Evolutionary conservation across 2,329 filamentous ascomycete species (phyloP), one percentile per base, ranked within the genome.

Genomic region (Penicillium sp.): DNA sequence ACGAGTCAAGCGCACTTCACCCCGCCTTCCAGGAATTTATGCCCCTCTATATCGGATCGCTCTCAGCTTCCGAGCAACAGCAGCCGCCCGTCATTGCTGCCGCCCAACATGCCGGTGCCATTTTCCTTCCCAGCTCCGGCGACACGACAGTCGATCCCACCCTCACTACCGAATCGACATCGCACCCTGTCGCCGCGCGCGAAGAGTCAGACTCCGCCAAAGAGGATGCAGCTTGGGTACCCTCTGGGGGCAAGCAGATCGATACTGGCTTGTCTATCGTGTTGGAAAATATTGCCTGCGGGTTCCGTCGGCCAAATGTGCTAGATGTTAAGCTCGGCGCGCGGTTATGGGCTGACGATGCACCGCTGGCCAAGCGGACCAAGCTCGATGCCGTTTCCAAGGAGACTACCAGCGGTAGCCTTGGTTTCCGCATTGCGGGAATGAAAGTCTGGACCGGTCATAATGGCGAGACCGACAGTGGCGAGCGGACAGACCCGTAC

Each of bases 281-380:
- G 11, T 76, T 97, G 25, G 87, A 91, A 65, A 96, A 96, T 66
- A 81, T 88, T 6, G 84, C 89, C 0, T 80, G 81, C 56, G 89
- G 89, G 0, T 97, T 91, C 75, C 81, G 80, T 62, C 80, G 82
- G 50, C 89, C 93, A 6, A 97, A 95, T 61, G 89, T 99, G 7
- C 76, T 99, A 50, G 93, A 99, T 65, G 81, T 95, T 57, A 99
- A 99, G 74, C 81, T 99, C 16, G 93, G 93, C 36, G 80, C 84
- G 41, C 81, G 88, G 28, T 74, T 99, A 5, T 97, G 90, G 86
- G 92, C 88, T 12, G 88, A 95, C 31, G 75, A 76, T 53, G 80
- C 83, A 3, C 75, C 77, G 19, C 69, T 74, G 0, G 75, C 78
- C 27, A 86, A 86, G 66, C 73, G 81, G 13, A 75, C 70, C 19